These are phyloP conservation scores for Pyrenophora tritici-repentis DNA, from an alignment of 2,329 filamentous ascomycete species.

Conservation along the genomic window DNA sequence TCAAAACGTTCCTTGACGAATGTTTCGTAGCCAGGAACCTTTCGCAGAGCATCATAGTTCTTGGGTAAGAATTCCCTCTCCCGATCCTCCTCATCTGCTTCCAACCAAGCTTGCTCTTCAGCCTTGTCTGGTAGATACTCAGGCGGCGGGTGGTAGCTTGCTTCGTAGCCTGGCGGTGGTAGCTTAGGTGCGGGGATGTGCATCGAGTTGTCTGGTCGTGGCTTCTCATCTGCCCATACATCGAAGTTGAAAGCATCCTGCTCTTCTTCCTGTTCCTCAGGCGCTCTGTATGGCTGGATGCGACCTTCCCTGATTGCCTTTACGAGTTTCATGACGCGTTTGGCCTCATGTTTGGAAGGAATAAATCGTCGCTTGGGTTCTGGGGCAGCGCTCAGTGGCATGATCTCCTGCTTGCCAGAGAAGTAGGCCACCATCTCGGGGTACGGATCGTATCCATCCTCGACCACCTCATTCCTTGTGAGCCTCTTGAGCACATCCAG, in stretches of 20 bases:
- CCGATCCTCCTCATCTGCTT: conserved; percentile 84
- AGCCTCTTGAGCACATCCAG: conserved; percentile 85
- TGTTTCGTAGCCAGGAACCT: conserved; percentile 86
- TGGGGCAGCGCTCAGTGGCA: conserved; percentile 92
- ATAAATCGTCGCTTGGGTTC: conserved; percentile 96
- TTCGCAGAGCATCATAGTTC: conserved; percentile 81
- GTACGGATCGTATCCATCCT: conserved; percentile 91
- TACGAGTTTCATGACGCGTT: conserved; percentile 95
- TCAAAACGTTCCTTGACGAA: conserved; percentile 97
- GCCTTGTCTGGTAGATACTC: conserved; percentile 89
- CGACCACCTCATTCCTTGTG: conserved; percentile 84
- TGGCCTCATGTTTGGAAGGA: conserved; percentile 95
- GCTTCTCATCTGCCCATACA: conserved; percentile 91
- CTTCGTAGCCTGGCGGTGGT: conserved; percentile 88
- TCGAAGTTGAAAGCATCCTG: conserved; percentile 75
- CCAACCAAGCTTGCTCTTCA: conserved; percentile 84
- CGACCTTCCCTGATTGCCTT: conserved; percentile 92
- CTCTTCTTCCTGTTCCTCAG: conserved; percentile 73
- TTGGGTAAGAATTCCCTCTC: conserved; percentile 87
- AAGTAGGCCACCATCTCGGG: conserved; percentile 94
- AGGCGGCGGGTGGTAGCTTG: conserved; percentile 93
- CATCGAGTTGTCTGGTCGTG: conserved; percentile 84
- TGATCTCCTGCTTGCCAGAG: conserved; percentile 84
- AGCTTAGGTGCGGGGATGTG: conserved; percentile 93
- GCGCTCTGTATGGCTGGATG: conserved; percentile 86